Conservation (phyloP, 1,139 yeast species). For the Sugiyamaella novakii region DNA sequence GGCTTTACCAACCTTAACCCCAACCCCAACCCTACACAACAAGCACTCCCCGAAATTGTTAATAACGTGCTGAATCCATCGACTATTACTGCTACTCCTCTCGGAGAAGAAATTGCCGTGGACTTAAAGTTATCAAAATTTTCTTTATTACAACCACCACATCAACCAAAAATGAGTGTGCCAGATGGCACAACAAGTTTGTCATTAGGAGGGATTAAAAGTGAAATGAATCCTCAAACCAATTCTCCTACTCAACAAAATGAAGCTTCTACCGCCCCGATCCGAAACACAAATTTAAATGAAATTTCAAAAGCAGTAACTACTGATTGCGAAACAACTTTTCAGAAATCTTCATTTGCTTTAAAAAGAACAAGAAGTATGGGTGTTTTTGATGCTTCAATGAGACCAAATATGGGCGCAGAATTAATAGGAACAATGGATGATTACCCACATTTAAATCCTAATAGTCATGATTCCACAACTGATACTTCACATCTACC, state of each 20-base stretch:
- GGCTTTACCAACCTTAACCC: slow-evolving; percentile 11
- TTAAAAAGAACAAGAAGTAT: slow-evolving; percentile 81
- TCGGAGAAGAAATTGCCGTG: background rate
- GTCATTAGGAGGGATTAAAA: too few species aligned
- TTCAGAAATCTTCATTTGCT: slow-evolving; percentile 70
- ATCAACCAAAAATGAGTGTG: background rate
- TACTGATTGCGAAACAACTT: slow-evolving; percentile 72
- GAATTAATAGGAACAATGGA: slow-evolving; percentile 28
- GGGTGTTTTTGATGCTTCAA: slow-evolving; percentile 62
- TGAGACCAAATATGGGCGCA: slow-evolving; percentile 22
- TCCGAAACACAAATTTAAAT: slow-evolving; percentile 28
- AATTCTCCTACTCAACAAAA: too few species aligned
- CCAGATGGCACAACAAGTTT: slow-evolving; percentile 13
- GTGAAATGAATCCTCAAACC: too few species aligned
- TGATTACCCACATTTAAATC: slow-evolving; percentile 33
- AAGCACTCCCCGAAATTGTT: background rate
- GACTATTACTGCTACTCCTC: slow-evolving; percentile 1
- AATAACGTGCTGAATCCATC: slow-evolving; percentile 12
- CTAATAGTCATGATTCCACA: slow-evolving; percentile 4
- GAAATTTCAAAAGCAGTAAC: slow-evolving; percentile 54
- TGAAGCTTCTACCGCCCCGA: background rate
- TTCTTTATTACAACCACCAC: background rate
- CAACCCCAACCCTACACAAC: slow-evolving; percentile 2
- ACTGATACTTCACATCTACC: background rate
- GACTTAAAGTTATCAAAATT: background rate